Percentiles rank a stretch among this genome's conserved stretches.
Conservation (phyloP, 805 yeast genomes). For the Candida palmyrensis region DNA sequence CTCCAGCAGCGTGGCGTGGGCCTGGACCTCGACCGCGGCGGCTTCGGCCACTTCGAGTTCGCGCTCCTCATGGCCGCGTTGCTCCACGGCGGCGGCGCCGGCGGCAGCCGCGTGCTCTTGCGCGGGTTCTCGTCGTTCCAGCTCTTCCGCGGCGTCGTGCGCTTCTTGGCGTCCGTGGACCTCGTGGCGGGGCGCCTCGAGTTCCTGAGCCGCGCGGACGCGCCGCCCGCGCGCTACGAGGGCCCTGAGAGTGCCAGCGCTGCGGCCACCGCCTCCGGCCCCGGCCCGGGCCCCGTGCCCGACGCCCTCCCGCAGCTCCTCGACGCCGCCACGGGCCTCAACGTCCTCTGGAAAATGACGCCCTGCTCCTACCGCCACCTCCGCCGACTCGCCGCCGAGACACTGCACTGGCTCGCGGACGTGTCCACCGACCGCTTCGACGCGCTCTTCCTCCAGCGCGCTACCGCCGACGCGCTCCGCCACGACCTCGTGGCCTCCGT, state of each 20-base stretch:
- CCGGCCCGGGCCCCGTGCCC: no score
- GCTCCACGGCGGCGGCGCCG: slow-evolving; percentile 74
- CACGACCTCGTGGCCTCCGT: slow-evolving; percentile 62
- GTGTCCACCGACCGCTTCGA: slow-evolving; percentile 80
- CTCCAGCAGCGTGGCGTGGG: slow-evolving; percentile 78
- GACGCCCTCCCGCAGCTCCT: slow-evolving; percentile 72
- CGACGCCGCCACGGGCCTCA: slow-evolving; percentile 72
- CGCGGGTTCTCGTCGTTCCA: slow-evolving; percentile 93
- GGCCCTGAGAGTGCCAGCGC: no score
- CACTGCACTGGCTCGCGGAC: slow-evolving; percentile 68
- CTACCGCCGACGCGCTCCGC: slow-evolving; percentile 48
- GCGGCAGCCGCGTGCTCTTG: slow-evolving; percentile 70
- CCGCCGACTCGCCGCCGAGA: slow-evolving; percentile 60
- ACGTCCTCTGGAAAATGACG: slow-evolving; percentile 78
- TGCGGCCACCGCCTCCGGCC: no score
- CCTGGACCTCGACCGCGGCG: slow-evolving; percentile 60
- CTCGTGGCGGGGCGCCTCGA: slow-evolving; percentile 63
- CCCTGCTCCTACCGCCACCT: slow-evolving; percentile 58
- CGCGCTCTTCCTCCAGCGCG: slow-evolving; percentile 62
- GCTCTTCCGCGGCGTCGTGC: slow-evolving; percentile 82
- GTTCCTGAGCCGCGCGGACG: slow-evolving; percentile 55
- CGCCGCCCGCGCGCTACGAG: slow-evolving; percentile 35
- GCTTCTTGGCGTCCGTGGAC: slow-evolving; percentile 78
- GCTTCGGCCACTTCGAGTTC: slow-evolving; percentile 92
- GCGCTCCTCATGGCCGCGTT: slow-evolving; percentile 75